Base-by-base conservation (phyloP, 73 alveolate genomes). In the Durusdinium trenchii region DNA sequence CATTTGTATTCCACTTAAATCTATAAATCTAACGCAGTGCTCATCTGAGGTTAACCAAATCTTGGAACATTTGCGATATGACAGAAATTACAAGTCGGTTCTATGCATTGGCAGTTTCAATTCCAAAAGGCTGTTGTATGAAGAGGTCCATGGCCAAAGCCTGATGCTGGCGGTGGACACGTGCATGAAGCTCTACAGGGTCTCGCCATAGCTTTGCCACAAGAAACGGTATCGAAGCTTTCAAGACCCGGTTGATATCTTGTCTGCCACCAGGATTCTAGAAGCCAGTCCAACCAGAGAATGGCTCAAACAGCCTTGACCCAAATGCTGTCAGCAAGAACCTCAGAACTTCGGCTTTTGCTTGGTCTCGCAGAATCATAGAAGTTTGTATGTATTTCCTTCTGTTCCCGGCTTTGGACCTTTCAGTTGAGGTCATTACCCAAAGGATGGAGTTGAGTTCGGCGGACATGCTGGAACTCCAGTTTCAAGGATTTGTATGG, bases 401-500 rank as follows among this genome's bases (percentile, higher is more conserved):
- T n/a, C n/a, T n/a, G n/a, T n/a, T n/a, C n/a, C n/a, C 26, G 83
- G 50, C 7, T 9, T 28, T 42, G 43, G 51, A 36, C 81, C 76
- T 3, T n/a, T 43, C n/a, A 0, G 82, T 48, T 30, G 43, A 89
- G 96, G 96, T 89, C 67, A 89, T 89, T 40, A 89, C 96, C 38
- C 96, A 89, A 86, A 38, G 96, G 71, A 61, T 89, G 96, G 96
- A 89, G 96, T 71, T 89, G 52, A 89, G 96, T 71, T 89, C 96
- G 42, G 96, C 96, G 7, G 96, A 89, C 60, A 64, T 89, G 96
- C 95, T 43, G 30, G 95, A 71, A 69, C 71, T 47, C 28, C 57
- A 20, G 95, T 23, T 12, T 2, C 0, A 26, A 7, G 32, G 86
- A 75, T 16, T 26, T 4, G 83, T 69, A 67, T 23, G 16, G 82